Conservation (phyloP, 306 rosid genomes). For the Pyrus communis region DNA sequence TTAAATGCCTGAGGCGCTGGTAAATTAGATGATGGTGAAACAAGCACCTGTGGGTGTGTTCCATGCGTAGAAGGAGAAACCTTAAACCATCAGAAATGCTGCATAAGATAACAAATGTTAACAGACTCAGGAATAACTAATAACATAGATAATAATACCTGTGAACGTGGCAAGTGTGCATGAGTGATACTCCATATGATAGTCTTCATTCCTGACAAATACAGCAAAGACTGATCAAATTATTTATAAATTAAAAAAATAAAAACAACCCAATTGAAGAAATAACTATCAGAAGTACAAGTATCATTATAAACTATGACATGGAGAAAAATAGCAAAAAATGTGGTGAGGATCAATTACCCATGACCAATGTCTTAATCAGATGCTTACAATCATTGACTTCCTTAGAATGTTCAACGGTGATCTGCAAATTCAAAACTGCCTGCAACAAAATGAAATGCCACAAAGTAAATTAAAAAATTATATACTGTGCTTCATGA, state of each 20-base stretch:
- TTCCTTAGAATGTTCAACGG: constrained; percentile 89
- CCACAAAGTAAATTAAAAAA: background rate
- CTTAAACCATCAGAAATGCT: constrained; percentile 39
- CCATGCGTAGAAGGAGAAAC: constrained; percentile 42
- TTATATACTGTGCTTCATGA: background rate
- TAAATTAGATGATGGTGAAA: constrained; percentile 68
- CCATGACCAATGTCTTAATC: constrained; percentile 95
- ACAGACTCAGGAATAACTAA: constrained; percentile 13
- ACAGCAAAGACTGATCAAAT: background rate
- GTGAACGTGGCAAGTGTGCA: constrained; percentile 89
- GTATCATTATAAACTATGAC: background rate
- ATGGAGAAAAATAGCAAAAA: background rate
- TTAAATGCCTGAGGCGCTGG: constrained; percentile 69
- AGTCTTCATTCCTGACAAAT: constrained; percentile 90
- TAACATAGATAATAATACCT: constrained; percentile 43
- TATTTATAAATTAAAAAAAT: background rate
- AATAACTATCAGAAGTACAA: background rate
- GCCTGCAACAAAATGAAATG: constrained; percentile 63
- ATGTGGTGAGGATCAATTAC: constrained; percentile 41
- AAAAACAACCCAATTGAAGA: background rate
- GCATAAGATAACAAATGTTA: constrained; percentile 17
- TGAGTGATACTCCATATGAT: constrained; percentile 98
- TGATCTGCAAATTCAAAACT: constrained; percentile 84
- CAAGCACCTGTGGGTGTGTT: constrained; percentile 64
- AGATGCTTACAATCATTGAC: constrained; percentile 91